phyloP scores from a whole-genome alignment of 2,329 filamentous ascomycete genomes.

The Pestalotiopsis sp. region DNA sequence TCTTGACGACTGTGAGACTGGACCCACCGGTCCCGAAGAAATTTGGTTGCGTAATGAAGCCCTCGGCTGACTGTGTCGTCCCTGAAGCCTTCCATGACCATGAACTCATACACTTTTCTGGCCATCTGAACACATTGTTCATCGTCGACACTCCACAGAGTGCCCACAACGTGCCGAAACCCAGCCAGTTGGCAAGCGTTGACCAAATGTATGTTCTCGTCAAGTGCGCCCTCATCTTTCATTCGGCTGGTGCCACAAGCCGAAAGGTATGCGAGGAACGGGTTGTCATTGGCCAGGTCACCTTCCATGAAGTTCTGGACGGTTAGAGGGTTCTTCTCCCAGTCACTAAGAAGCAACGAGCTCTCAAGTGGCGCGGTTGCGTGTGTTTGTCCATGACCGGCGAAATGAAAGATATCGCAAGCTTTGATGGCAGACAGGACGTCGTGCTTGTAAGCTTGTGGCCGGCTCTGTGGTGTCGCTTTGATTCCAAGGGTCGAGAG shows the following conservation, averaged over 20 bases:
- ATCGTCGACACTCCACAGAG: not conserved
- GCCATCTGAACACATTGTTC: not conserved
- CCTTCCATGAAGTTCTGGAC: no score
- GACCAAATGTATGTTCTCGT: not conserved
- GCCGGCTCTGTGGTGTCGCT: not conserved
- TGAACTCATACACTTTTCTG: not conserved
- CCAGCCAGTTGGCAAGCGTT: not conserved
- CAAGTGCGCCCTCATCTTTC: not conserved
- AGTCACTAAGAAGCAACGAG: not conserved
- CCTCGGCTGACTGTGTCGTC: not conserved
- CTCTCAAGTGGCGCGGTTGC: conserved; percentile 29
- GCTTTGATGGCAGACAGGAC: conserved; percentile 23
- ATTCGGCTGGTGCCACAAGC: not conserved
- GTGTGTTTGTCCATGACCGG: conserved; percentile 35
- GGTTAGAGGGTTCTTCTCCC: not conserved
- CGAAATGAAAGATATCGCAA: conserved; percentile 41
- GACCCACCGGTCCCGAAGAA: not conserved
- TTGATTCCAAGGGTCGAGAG: not conserved
- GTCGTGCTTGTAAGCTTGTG: conserved; percentile 17
- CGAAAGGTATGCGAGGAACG: not conserved
- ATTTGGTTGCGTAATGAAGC: not conserved
- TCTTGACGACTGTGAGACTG: not conserved
- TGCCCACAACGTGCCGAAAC: not conserved
- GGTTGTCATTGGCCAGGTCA: not conserved
- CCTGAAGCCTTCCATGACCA: not conserved